Conservation (phyloP, 768 basidiomycete genomes). For the Cystoderma amianthinum region DNA sequence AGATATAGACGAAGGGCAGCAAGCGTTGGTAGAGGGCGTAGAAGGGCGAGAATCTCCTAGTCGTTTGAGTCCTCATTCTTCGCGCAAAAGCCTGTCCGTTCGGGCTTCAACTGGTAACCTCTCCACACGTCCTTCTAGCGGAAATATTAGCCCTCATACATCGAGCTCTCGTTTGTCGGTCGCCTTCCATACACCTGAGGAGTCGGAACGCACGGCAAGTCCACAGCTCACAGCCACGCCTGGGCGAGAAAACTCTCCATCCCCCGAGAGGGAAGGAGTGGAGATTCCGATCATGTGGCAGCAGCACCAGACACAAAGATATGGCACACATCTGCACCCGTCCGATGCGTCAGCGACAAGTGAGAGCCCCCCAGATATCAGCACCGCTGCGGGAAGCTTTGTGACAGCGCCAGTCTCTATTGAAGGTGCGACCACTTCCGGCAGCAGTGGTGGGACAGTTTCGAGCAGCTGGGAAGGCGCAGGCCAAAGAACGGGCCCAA, state of each 20-base stretch:
- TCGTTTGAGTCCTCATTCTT: not conserved
- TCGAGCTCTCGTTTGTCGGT: slow-evolving; percentile 8
- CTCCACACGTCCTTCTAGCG: slow-evolving; percentile 7
- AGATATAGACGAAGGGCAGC: slow-evolving; percentile 3
- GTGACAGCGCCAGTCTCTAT: slow-evolving; percentile 60
- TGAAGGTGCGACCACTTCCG: slow-evolving; percentile 48
- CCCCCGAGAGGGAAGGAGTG: not conserved
- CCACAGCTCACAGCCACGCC: slow-evolving; percentile 3
- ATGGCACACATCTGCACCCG: slow-evolving; percentile 1
- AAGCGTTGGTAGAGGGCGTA: slow-evolving; percentile 1
- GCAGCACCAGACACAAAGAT: not conserved
- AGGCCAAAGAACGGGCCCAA: slow-evolving; percentile 2
- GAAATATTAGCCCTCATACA: not conserved
- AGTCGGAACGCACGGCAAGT: slow-evolving; percentile 14
- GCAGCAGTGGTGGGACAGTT: slow-evolving; percentile 29
- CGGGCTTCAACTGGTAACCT: slow-evolving; percentile 3
- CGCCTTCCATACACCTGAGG: slow-evolving; percentile 12
- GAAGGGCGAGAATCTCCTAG: too few relatives aligned
- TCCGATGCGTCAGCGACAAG: not conserved
- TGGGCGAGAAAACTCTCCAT: slow-evolving; percentile 1
- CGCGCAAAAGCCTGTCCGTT: not conserved
- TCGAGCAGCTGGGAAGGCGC: slow-evolving; percentile 33
- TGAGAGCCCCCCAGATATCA: slow-evolving; percentile 52
- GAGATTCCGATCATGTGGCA: slow-evolving; percentile 2
- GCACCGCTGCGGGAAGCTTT: slow-evolving; percentile 64